Evolutionary conservation across 768 basidiomycete species (phyloP).

Genomic region (Rhizopogon sp.): DNA sequence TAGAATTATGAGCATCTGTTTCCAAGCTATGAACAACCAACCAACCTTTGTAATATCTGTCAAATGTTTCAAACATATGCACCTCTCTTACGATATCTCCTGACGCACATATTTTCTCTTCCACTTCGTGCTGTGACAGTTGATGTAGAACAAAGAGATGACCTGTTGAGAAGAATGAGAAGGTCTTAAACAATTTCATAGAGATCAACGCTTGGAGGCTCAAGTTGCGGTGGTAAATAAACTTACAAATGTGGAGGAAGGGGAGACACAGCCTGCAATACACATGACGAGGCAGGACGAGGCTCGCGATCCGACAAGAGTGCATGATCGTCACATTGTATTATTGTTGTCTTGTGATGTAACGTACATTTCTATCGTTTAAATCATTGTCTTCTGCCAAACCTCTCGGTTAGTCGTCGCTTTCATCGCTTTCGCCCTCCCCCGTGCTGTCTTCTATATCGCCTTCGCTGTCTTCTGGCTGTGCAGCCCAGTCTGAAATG

Average conservation of each 20-base stretch:
- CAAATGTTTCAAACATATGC: too few species aligned
- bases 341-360: background rate
- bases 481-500: constrained; percentile 48
- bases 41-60: constrained; percentile 9
- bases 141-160: constrained; percentile 98
- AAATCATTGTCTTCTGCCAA: background rate
- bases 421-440: constrained; percentile 11
- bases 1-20: background rate
- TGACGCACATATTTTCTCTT: constrained; percentile 80
- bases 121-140: constrained; percentile 81
- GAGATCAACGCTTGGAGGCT: constrained; percentile 69
- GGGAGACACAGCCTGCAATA: constrained; percentile 62
- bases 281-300: constrained; percentile 1
- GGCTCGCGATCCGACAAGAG: background rate
- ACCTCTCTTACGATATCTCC: constrained; percentile 74
- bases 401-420: background rate
- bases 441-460: constrained; percentile 13
- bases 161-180: constrained; percentile 90
- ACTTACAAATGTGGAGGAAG: constrained; percentile 73
- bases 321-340: background rate
- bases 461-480: constrained; percentile 20
- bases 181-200: constrained; percentile 46
- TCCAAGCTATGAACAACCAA: background rate
- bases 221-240: constrained; percentile 57
- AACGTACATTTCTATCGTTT: background rate